Percentiles rank a stretch among this genome's conserved stretches.
Conservation (phyloP, 768 basidiomycete genomes). For the Termitomyces sp. region DNA sequence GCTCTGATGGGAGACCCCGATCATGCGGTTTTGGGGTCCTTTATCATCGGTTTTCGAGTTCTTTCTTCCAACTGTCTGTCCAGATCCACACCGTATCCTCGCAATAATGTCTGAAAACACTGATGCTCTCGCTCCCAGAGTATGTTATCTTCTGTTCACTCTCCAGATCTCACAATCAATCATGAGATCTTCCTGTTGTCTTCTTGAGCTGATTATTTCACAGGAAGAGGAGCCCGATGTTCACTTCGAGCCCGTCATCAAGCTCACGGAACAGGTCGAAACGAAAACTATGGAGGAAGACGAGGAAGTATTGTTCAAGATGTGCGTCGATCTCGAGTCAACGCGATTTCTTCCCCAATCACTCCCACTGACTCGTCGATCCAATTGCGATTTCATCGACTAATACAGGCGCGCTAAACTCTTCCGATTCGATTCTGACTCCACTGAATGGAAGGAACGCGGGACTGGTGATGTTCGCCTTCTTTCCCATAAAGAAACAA, state of each 20-base stretch:
- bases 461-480: conserved; percentile 96
- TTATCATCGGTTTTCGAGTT: conserved; percentile 7
- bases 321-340: conserved; percentile 55
- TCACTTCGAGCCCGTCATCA: conserved; percentile 96
- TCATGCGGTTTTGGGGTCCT: conserved; percentile 16
- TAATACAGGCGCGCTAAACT: conserved; percentile 88
- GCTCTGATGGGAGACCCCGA: conserved; percentile 12
- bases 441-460: conserved; percentile 96
- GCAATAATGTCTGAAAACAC: conserved; percentile 52
- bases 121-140: conserved; percentile 71
- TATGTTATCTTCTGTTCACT: conserved; percentile 33
- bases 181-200: conserved; percentile 1
- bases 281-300: conserved; percentile 95
- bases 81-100: conserved; percentile 24
- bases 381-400: conserved; percentile 8
- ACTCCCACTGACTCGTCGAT: conserved; percentile 21
- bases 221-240: conserved; percentile 81
- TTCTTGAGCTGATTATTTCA: conserved; percentile 16
- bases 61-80: conserved; percentile 14
- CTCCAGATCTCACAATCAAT: conserved; percentile 11
- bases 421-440: conserved; percentile 82
- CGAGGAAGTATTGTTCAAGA: conserved; percentile 92
- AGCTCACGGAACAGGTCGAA: conserved; percentile 93
- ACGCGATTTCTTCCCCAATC: conserved; percentile 33
- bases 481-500: conserved; percentile 82